Conservation (phyloP, 257 asterid genomes). For the Nicotiana undulata region DNA sequence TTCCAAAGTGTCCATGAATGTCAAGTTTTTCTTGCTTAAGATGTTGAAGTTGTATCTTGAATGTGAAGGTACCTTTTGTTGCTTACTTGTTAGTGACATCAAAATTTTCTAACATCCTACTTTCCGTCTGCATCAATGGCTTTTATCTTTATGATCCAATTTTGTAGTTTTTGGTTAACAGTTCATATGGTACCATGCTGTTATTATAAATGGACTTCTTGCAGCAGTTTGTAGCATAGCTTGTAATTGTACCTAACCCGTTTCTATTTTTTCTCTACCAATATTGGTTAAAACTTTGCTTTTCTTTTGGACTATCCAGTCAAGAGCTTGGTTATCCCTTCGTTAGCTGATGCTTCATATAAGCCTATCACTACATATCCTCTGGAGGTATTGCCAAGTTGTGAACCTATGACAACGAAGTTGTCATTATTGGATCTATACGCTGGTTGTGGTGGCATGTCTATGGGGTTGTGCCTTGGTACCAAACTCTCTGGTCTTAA, state of each 20-base stretch:
- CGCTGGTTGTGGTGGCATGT: constrained; percentile 98
- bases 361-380: constrained; percentile 32
- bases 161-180: neutral
- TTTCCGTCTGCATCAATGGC: neutral
- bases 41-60: neutral
- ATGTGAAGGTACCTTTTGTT: neutral
- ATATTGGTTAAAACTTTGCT: neutral
- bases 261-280: neutral
- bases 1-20: neutral
- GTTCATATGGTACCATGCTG: neutral
- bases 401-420: constrained; percentile 40
- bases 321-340: constrained; percentile 19
- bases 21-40: neutral
- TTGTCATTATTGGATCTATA: constrained; percentile 62
- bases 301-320: constrained; percentile 11
- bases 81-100: neutral
- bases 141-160: neutral
- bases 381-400: constrained; percentile 24
- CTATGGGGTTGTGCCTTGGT: constrained; percentile 84
- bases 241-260: neutral
- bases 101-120: neutral
- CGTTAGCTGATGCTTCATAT: constrained; percentile 18
- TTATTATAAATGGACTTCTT: neutral
- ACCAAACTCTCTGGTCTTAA: constrained; percentile 59
- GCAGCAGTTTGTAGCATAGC: neutral